A percentile compares a stretch with the other conserved stretches of the same genome.
Evolutionary conservation across 306 rosid species (phyloP).

Genomic region (Mucuna pruriens): DNA sequence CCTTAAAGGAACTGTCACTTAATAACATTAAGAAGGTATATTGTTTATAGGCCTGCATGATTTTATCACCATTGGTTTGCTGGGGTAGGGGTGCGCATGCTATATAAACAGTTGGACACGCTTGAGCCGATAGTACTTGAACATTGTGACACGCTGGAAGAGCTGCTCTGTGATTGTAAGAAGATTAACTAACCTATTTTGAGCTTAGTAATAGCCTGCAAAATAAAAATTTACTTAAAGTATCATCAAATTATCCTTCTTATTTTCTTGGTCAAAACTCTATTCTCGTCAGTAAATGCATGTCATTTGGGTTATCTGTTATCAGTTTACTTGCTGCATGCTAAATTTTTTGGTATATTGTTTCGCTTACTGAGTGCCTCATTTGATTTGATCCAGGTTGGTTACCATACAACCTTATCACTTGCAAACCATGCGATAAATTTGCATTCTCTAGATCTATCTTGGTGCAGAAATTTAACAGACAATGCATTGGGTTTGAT

Average conservation of each 20-base stretch:
- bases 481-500: conserved; percentile 81
- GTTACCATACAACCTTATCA: conserved; percentile 67
- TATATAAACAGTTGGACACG: not conserved
- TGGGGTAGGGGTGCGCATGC: not conserved
- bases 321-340: conserved; percentile 6
- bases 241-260: not conserved
- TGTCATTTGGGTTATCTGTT: conserved; percentile 12
- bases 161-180: conserved; percentile 18
- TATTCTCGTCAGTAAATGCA: not conserved
- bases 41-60: conserved; percentile 1
- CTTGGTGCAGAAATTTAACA: conserved; percentile 85
- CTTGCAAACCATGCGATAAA: conserved; percentile 63
- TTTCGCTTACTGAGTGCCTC: conserved; percentile 34
- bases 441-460: conserved; percentile 74
- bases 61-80: conserved; percentile 14
- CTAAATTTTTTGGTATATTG: not conserved
- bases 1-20: conserved; percentile 70
- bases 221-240: conserved; percentile 6
- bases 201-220: not conserved
- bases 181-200: not conserved
- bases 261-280: not conserved
- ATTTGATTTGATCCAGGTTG: conserved; percentile 64
- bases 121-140: not conserved
- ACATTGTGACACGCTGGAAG: conserved; percentile 27
- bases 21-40: conserved; percentile 75